Evolutionary conservation across 495 filamentous ascomycete species (phyloP), one percentile per base, ranked within the genome.

Genomic region (Podospora pseudopauciseta): DNA sequence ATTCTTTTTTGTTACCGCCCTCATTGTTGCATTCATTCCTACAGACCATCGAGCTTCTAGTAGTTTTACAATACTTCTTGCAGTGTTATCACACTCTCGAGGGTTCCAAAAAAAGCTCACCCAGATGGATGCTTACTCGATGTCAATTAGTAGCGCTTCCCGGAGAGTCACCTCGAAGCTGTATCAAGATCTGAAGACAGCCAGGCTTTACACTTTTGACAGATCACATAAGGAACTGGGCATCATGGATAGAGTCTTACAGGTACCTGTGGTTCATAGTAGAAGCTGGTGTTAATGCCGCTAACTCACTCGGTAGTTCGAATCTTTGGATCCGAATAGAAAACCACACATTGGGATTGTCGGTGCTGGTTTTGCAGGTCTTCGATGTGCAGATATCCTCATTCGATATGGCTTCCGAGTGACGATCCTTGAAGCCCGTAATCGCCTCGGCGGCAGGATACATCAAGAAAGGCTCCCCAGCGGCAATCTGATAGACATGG

Each of bases 341-440:
- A 78, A 70, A 59, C 80, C 82, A 7, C 81, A 82, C 58, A 65
- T 97, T 28, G 90, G 90, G 16, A 80, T 99, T 19, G 84, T 99
- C 61, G 95, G 95, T 18, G 94, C 92, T 53, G 95, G 95, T 28
- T 74, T 97, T 23, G 86, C 95, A n/a, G 95, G 94, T 19, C 79
- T 99, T 30, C 83, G 92, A 69, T 95, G 92, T 73, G 92, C 94
- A 11, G 91, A 96, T 73, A 81, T 96, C 27, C 84, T 97, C 3
- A 77, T 92, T 20, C 86, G 91, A 64, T 86, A 91, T 77, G 93
- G 93, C 16, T 90, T 90, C 60, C 81, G 86, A 59, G 93, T 97
- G 60, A 94, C 92, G 2, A 87, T 97, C 53, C 81, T 97, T 44
- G 95, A 99, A 75, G 95, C 87, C 9, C 85, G 94, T 65, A 82